phyloP scores from a whole-genome alignment of 169 alveolate genomes.

The Cryptosporidium canis region DNA sequence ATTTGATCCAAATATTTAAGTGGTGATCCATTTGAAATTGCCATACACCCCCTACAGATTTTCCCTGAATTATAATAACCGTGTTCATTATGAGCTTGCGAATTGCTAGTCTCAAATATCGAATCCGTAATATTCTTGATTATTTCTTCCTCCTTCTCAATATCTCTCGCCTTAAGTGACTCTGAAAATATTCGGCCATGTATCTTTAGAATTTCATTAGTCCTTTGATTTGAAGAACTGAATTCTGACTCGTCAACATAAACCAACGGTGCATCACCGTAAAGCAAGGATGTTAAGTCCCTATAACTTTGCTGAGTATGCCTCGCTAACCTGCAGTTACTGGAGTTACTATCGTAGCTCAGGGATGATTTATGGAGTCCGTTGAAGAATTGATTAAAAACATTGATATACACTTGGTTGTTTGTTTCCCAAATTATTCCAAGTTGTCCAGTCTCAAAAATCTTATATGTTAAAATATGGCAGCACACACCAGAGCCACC shows the following conservation, averaged over 20 bases:
- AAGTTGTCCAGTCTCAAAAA: slow-evolving; percentile 25
- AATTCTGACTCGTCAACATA: slow-evolving; percentile 28
- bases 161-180: slow-evolving; percentile 35
- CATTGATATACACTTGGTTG: slow-evolving; percentile 21
- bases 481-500: neutral
- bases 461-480: slow-evolving; percentile 13
- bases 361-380: neutral
- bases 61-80: neutral
- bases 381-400: slow-evolving; percentile 19
- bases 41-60: neutral
- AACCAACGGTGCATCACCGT: slow-evolving; percentile 56
- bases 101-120: neutral
- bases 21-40: neutral
- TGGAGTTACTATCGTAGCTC: neutral
- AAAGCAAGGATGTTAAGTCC: slow-evolving; percentile 41
- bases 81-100: neutral
- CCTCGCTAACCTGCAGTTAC: neutral
- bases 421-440: slow-evolving; percentile 44
- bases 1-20: slow-evolving; percentile 18
- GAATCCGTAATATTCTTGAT: slow-evolving; percentile 7
- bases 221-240: slow-evolving; percentile 13
- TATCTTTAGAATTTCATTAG: slow-evolving; percentile 40
- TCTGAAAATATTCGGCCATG: slow-evolving; percentile 55
- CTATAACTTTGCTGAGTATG: neutral
- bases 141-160: slow-evolving; percentile 46